phyloP scores from a whole-genome alignment of 805 yeast species.

The Teunomyces lycoperdinae region DNA sequence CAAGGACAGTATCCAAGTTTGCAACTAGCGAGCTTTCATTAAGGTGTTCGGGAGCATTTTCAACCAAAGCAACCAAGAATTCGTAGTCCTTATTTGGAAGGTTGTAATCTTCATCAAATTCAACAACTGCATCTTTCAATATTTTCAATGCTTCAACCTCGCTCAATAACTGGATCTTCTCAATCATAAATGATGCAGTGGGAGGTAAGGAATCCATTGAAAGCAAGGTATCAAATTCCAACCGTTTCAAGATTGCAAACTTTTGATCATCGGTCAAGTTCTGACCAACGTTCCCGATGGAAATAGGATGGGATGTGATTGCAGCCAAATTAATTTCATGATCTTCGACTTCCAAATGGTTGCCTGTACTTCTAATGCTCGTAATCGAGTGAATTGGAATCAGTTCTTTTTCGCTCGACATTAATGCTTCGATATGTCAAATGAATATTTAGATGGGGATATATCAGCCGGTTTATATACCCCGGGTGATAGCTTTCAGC shows the following conservation, averaged over 20 bases:
- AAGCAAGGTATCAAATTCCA: constrained; percentile 24
- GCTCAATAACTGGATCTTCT: constrained; percentile 33
- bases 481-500: no score
- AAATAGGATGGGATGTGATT: constrained; percentile 19
- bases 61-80: constrained; percentile 19
- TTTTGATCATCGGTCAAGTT: constrained; percentile 24
- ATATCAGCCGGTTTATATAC: no score
- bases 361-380: constrained; percentile 1
- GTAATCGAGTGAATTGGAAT: not conserved
- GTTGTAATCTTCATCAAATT: constrained; percentile 38
- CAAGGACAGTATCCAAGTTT: not conserved
- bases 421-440: no score
- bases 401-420: no score
- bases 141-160: constrained; percentile 40
- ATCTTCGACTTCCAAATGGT: constrained; percentile 7
- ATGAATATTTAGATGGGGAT: no score
- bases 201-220: constrained; percentile 28
- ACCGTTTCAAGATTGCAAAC: constrained; percentile 21
- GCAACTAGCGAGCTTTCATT: not conserved
- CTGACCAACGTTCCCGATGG: constrained; percentile 24
- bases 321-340: constrained; percentile 10
- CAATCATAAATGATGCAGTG: constrained; percentile 38
- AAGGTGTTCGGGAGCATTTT: not conserved
- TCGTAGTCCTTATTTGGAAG: constrained; percentile 27
- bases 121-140: constrained; percentile 34